Base-by-base conservation (phyloP, 495 filamentous ascomycete genomes). In the Trichocladium uniseriatum region DNA sequence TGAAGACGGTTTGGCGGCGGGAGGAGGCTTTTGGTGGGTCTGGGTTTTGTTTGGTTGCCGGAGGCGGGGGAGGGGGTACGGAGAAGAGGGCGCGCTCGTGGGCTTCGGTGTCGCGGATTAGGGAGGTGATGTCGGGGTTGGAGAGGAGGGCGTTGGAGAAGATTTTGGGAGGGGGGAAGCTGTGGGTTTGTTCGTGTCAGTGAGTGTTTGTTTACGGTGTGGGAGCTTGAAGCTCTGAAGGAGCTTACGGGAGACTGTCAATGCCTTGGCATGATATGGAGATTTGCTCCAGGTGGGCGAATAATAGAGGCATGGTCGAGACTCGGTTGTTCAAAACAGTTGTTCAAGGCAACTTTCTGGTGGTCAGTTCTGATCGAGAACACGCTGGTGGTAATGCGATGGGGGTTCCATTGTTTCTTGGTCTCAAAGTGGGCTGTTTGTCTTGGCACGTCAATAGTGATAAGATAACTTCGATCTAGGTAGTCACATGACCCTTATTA, bases 21-120 rank as follows among this genome's bases (percentile, higher is more conserved):
- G 60, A 56, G 6, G 61, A 60, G 18, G 62, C 54, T 20, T 63
- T 67, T 1, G 67, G 60, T 0, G 67, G 59, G 15, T 68, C 62
- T 13, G 52, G 45, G 38, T 63, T 54, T 37, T 60, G 48, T 21
- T 58, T 52, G 5, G 69, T 56, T 1, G 68, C 51, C 7, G 65
- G 57, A 0, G 78, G 71, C 2, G 76, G 74, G 0, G 86, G 74
- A 0, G 87, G 80, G 6, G 89, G 87, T 8, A 94, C 81, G 31
- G 90, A 89, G 70, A 98, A 98, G 4, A 98, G 78, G 13, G 90
- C 94, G 56, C 91, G 84, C 68, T 98, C 92, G 69, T 98, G 92
- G 15, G 81, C 71, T 68, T 98, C 92, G 27, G 91, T 96, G 66
- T 98, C 92, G 48, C 92, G 86, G 56, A 98, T 96, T 13, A 98